Percentiles rank a stretch among this genome's conserved stretches.
Evolutionary conservation across 2,329 filamentous ascomycete species (phyloP).

Genomic region (Pseudopyricularia cyperi): DNA sequence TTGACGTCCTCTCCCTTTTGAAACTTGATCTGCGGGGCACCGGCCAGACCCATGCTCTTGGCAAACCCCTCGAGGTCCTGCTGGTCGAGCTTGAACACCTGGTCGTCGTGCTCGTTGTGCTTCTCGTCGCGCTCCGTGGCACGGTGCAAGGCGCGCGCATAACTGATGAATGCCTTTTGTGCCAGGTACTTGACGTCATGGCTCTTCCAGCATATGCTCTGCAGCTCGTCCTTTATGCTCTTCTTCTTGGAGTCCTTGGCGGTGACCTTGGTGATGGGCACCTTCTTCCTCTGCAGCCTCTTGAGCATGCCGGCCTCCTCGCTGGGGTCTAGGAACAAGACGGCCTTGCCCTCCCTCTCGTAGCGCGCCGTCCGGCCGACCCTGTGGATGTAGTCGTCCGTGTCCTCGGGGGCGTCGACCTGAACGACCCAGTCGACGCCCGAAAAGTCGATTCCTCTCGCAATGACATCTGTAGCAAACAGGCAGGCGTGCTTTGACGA

Average conservation of each 20-base stretch:
- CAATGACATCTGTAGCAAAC: conserved; percentile 91
- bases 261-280: conserved; percentile 76
- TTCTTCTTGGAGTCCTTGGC: conserved; percentile 82
- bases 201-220: conserved; percentile 93
- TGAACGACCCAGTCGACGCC: conserved; percentile 99
- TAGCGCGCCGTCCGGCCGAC: conserved; percentile 93
- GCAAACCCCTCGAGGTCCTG: conserved; percentile 81
- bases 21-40: conserved; percentile 86
- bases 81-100: conserved; percentile 73
- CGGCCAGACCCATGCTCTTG: conserved; percentile 73
- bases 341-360: conserved; percentile 73
- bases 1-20: conserved; percentile 82
- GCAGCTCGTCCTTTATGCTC: conserved; percentile 70
- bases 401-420: conserved; percentile 90
- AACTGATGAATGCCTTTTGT: conserved; percentile 91
- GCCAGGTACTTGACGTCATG: conserved; percentile 88
- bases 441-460: conserved; percentile 88
- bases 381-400: conserved; percentile 94
- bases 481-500: conserved; percentile 72
- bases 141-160: conserved; percentile 56
- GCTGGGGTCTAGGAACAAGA: conserved; percentile 82
- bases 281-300: conserved; percentile 75
- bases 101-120: conserved; percentile 81
- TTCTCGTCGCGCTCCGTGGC: neutral
- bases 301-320: conserved; percentile 89